Evolutionary conservation across 164 flowering plant species (phyloP), one percentile per base, ranked within the genome.

Genomic region (Cinnamomum micranthum): DNA sequence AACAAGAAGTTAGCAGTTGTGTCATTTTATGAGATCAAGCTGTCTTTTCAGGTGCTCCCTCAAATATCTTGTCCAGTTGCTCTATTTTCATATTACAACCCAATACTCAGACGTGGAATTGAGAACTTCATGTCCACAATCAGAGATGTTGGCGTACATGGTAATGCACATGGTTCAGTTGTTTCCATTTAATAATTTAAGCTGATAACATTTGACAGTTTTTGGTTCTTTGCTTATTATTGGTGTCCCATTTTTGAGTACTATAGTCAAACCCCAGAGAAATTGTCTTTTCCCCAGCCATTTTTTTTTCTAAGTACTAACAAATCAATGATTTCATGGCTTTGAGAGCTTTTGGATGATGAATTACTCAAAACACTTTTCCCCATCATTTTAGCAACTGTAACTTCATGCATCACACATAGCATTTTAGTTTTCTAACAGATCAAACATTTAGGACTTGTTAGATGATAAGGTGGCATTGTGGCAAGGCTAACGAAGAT

Each of bases 41-140:
- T 67, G 73, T 33, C 69, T 17, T 69, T 74, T 71, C 80, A 95
- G 97, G 99, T 95, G 58, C 82, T 89, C 68, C 99, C 99, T 64
- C 82, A 91, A 71, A 50, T 95, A 75, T 93, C 98, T 50, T 87
- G 91, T 74, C 99, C 99, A 27, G 71, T 95, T 81, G 92, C 97
- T 28, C 76, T 95, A 51, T 93, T 93, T 77, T 64, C 98, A 22
- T 95, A 95, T 75, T 93, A 93, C 85, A 91, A 95, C 74, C 94
- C 97, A 63, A 95, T 95, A 75, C 91, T 92, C 20, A 88, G 87
- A 87, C 91, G 93, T 74, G 97, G 99, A 13, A 71, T 83, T 76
- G 92, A 72, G 78, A 88, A 85, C 58, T 95, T 93, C 80, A 92
- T 93, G 94, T 75, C 84, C 74, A 88, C 81, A 59, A 75, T 92